Evolutionary conservation across 2,329 filamentous ascomycete genomes (phyloP).

Genomic region (Xylaria arbuscula): DNA sequence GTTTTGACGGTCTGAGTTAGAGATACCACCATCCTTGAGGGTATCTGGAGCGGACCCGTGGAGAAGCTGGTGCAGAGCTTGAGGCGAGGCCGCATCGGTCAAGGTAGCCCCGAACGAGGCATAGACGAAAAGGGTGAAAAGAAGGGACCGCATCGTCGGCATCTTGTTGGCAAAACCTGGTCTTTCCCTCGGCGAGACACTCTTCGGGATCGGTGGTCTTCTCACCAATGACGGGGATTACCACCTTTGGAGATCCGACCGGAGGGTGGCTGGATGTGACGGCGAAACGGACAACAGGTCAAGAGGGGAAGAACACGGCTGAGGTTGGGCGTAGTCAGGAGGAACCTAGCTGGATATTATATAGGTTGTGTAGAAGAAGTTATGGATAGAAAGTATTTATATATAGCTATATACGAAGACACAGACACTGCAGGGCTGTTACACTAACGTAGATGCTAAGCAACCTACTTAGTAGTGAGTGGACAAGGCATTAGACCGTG

Average conservation of each 20-base stretch:
- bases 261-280: not conserved
- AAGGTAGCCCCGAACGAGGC: conserved; percentile 52
- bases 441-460: not conserved
- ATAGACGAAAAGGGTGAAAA: conserved; percentile 51
- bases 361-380: not conserved
- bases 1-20: conserved; percentile 71
- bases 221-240: conserved; percentile 1
- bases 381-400: not conserved
- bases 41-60: conserved; percentile 70
- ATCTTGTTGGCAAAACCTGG: conserved; percentile 47
- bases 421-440: not conserved
- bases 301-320: not conserved
- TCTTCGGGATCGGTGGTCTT: not conserved
- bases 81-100: conserved; percentile 58
- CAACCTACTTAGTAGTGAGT: conserved; percentile 1
- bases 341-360: not conserved
- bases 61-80: conserved; percentile 73
- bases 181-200: conserved; percentile 1
- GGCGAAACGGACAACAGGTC: not conserved
- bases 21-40: conserved; percentile 77
- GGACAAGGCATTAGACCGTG: conserved; percentile 23
- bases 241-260: not conserved
- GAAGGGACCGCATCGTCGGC: conserved; percentile 53
- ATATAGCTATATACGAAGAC: not conserved
- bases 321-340: not conserved